Percentiles rank a stretch among this genome's conserved stretches.
Conservation (phyloP, 106 monocot species). For the Allium cepa region DNA sequence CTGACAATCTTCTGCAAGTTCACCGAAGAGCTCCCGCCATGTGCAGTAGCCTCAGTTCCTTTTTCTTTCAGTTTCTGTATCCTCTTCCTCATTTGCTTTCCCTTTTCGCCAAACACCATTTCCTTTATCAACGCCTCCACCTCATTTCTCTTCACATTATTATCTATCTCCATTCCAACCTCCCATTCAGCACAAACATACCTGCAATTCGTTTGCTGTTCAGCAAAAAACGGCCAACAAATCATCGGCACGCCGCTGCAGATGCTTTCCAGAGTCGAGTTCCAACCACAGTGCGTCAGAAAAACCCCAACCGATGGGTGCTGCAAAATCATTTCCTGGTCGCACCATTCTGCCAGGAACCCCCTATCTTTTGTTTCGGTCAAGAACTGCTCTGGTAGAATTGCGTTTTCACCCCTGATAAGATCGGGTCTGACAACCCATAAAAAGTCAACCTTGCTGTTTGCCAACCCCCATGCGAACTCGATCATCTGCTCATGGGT, state of each 20-base stretch:
- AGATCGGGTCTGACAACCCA: slow-evolving; percentile 43
- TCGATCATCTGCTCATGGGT: slow-evolving; percentile 16
- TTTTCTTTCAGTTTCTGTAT: slow-evolving; percentile 23
- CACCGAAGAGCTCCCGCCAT: slow-evolving; percentile 9
- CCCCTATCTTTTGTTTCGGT: slow-evolving; percentile 17
- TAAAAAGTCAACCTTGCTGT: slow-evolving; percentile 10
- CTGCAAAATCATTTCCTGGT: slow-evolving; percentile 29
- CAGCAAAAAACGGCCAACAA: slow-evolving; percentile 29
- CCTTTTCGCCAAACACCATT: slow-evolving; percentile 29
- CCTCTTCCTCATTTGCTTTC: slow-evolving; percentile 26
- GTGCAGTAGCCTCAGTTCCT: slow-evolving; percentile 8
- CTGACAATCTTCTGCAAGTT: slow-evolving; percentile 25
- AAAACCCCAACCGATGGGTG: slow-evolving; percentile 41
- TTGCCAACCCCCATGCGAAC: slow-evolving; percentile 38
- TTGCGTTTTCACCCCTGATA: slow-evolving; percentile 12
- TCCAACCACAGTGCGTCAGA: slow-evolving; percentile 70
- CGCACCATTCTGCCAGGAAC: slow-evolving; percentile 30
- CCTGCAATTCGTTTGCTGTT: slow-evolving; percentile 27
- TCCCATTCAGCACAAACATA: slow-evolving; percentile 15
- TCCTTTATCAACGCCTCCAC: slow-evolving; percentile 37
- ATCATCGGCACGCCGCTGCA: slow-evolving; percentile 10
- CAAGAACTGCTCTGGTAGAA: slow-evolving; percentile 15
- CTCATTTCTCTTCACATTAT: slow-evolving; percentile 28
- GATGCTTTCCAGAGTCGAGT: slow-evolving; percentile 36
- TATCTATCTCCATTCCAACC: slow-evolving; percentile 27